Evolutionary conservation across 305 asterid species (phyloP), one percentile per base, ranked within the genome.

Genomic region (Fraxinus dipetala): DNA sequence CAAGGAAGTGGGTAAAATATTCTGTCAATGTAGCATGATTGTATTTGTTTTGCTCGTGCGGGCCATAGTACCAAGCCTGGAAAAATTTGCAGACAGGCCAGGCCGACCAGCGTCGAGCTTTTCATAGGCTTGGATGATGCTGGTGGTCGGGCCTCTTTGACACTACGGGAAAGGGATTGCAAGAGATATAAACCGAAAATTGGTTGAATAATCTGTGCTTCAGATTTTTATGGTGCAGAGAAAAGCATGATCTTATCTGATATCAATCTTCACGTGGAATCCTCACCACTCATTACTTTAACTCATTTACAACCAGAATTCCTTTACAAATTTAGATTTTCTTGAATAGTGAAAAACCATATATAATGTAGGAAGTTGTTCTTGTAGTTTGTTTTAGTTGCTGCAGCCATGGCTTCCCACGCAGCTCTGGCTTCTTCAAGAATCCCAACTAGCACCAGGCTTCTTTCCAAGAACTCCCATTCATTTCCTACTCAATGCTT

Each of bases 401-500:
- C 92, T 80, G 94, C 92, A 88, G 89, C 90, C 85, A 93, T 93
- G 98, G 97, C 98, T 54, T 89, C 94, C 85, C 88, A 95, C 86
- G 93, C 98, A 90, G 97, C 98, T 88, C 88, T 95, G 86, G 97
- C 92, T 69, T 93, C 93, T 87, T 93, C 98, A 86, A 91, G 95
- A 87, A 91, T 95, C 90, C 96, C 96, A 65, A 85, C 90, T 43
- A 88, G 85, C 88, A 85, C 93, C 13, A 90, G 87, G 78, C 85
- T 91, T 61, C 91, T 91, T 28, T 87, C 94, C 61, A 91, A 87
- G 88, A 77, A 85, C 56, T 74, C 89, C 76, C 85, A 85, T 82
- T 86, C 90, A 43, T 88, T 88, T 85, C 85, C 95, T 22, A 72
- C 91, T 83, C 98, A 91, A 78, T 90, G 94, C 90, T 89, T 88